Conservation (phyloP, 2,329 filamentous ascomycete species). For the Atkinsonella hypoxylon region DNA sequence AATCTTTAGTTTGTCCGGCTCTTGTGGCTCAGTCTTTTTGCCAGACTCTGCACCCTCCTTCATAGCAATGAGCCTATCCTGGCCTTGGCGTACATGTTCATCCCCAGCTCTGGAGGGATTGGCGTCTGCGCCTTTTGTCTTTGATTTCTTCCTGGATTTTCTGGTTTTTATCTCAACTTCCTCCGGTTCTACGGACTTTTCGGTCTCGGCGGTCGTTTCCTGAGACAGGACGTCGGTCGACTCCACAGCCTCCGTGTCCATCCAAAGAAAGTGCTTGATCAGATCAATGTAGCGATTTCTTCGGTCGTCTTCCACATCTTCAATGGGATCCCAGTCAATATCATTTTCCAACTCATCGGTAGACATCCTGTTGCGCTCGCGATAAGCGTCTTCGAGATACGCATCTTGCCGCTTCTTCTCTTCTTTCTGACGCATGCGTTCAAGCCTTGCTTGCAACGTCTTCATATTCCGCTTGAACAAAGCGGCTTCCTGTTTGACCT, state of each 20-base stretch:
- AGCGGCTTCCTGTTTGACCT: slow-evolving; percentile 14
- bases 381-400: slow-evolving; percentile 16
- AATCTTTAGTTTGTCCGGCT: slow-evolving; percentile 17
- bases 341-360: slow-evolving; percentile 12
- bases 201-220: not conserved
- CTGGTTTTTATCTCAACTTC: slow-evolving; percentile 3
- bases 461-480: slow-evolving; percentile 17
- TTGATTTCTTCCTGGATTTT: slow-evolving; percentile 11
- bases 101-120: not conserved
- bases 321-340: slow-evolving; percentile 17
- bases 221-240: not conserved
- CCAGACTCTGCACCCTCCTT: not conserved
- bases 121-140: slow-evolving; percentile 6
- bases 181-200: not conserved
- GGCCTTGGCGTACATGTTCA: not conserved
- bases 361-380: slow-evolving; percentile 12
- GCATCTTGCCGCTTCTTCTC: slow-evolving; percentile 16
- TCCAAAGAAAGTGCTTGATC: slow-evolving; percentile 19
- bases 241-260: slow-evolving; percentile 6
- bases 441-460: slow-evolving; percentile 12
- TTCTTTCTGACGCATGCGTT: slow-evolving; percentile 12
- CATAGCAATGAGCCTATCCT: not conserved
- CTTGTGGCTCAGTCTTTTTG: slow-evolving; percentile 2
- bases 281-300: slow-evolving; percentile 16
- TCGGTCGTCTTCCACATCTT: slow-evolving; percentile 13